Evolutionary conservation across 805 yeast genomes (phyloP), one percentile per base, ranked within the genome.

Genomic region (Candida succiphila): DNA sequence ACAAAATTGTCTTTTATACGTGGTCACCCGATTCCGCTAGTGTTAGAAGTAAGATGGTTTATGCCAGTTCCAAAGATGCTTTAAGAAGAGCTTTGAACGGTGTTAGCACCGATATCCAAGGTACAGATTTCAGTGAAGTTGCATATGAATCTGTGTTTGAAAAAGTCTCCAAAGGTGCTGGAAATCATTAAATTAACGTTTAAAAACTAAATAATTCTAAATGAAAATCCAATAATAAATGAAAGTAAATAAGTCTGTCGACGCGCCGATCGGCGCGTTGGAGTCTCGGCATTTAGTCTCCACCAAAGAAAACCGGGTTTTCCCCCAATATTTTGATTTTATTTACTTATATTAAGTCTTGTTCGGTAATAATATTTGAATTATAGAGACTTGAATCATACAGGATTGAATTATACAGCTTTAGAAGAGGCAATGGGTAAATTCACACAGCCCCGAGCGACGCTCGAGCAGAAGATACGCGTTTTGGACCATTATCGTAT

Each of bases 1-100:
- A 70, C 54, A 77, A 77, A 70, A 72, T 77, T 46, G 71, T 75
- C 39, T 77, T 77, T 58, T 73, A 56, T 69, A 83, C 92, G 46
- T 92, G 98, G 98, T 78, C 96, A 42, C 98, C 98, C 52, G 98
- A 92, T 59, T 85, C 94, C 41, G 96, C 97, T 35, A 86, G 92
- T 41, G 78, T 92, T 53, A 82, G 94, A 70, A 61, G 87, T 50
- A 92, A 92, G 82, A 92, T 92, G 98, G 83, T 89, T 42, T 89
- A 88, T 69, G 97, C 98, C 31, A 77, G 96, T n/a, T 88, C 97
- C 40, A 87, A 87, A 67, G 97, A 88, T 52, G 95, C 96, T 32
- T 75, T 92, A 56, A 89, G 97, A 73, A 86, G 95, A 67, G 89
- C 98, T 37, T 72, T 92, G 56, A 89, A 84, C 60, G 98, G 98